These are phyloP conservation scores for Aspergillus ochraceus DNA, from an alignment of 2,329 filamentous ascomycete genomes.

Conservation along the genomic window DNA sequence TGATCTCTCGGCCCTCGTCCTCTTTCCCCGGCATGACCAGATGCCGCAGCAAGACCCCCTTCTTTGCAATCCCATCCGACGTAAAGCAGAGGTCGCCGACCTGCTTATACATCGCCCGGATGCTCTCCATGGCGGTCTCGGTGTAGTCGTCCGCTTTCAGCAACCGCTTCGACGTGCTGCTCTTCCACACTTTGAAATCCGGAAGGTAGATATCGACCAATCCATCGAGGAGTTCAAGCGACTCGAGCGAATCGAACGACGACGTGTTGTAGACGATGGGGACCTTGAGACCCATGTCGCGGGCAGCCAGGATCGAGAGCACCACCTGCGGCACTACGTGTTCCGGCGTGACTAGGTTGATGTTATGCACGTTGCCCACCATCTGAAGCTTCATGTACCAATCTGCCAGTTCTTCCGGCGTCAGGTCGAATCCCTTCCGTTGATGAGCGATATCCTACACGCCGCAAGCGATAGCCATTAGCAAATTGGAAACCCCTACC, in stretches of 20 bases:
- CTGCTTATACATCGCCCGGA: constrained; percentile 76
- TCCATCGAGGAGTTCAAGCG: constrained; percentile 71
- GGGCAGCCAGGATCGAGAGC: constrained; percentile 71
- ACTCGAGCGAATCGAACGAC: constrained; percentile 73
- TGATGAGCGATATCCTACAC: constrained; percentile 71
- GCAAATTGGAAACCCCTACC: no score
- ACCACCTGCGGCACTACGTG: constrained; percentile 84
- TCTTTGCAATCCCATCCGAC: constrained; percentile 75
- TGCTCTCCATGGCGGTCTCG: constrained; percentile 69
- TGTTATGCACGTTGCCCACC: constrained; percentile 80
- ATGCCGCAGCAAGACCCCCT: constrained; percentile 72
- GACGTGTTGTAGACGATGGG: constrained; percentile 86
- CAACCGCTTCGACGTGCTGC: constrained; percentile 64
- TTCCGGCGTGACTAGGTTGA: constrained; percentile 84
- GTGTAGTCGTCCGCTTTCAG: constrained; percentile 79
- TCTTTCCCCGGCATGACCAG: constrained; percentile 82
- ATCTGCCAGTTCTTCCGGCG: constrained; percentile 73
- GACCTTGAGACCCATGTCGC: constrained; percentile 66
- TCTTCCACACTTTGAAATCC: constrained; percentile 81
- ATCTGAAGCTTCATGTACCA: constrained; percentile 84
- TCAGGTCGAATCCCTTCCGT: constrained; percentile 76
- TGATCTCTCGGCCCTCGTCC: constrained; percentile 70
- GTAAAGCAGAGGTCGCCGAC: constrained; percentile 84
- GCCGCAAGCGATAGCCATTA: no score
- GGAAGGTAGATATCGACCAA: constrained; percentile 85